phyloP scores from a whole-genome alignment of 2,329 filamentous ascomycete species.

The Tricladium varicosporioides region DNA sequence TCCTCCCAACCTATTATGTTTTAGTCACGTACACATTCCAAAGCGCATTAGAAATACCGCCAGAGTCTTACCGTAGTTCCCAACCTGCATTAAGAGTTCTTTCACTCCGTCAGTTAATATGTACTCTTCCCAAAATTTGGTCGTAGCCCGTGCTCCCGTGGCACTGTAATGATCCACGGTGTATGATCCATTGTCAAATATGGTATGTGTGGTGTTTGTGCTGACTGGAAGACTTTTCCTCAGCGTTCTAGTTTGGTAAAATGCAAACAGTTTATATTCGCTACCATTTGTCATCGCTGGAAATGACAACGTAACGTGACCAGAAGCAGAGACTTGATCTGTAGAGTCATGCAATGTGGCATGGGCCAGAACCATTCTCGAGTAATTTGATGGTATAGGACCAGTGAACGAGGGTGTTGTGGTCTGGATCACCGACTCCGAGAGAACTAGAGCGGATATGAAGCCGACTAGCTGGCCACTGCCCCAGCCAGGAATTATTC shows the following conservation, averaged over 20 bases:
- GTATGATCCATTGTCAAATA: slow-evolving; percentile 38
- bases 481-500: slow-evolving; percentile 40
- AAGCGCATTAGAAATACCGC: too few relatives aligned
- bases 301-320: too few relatives aligned
- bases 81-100: slow-evolving; percentile 33
- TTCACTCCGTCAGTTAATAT: slow-evolving; percentile 35
- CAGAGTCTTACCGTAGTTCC: slow-evolving; percentile 31
- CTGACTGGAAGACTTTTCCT: not conserved
- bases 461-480: slow-evolving; percentile 17
- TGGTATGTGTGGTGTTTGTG: slow-evolving; percentile 20
- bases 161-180: slow-evolving; percentile 39
- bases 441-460: not conserved
- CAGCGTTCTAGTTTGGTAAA: slow-evolving; percentile 17
- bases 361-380: too few relatives aligned
- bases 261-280: slow-evolving; percentile 12
- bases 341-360: too few relatives aligned
- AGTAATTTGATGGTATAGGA: too few relatives aligned
- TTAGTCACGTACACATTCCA: too few relatives aligned
- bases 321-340: too few relatives aligned
- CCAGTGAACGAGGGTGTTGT: too few relatives aligned
- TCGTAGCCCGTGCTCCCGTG: slow-evolving; percentile 36
- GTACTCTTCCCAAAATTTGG: slow-evolving; percentile 40
- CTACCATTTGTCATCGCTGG: not conserved
- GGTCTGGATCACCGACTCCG: too few relatives aligned
- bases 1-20: slow-evolving; percentile 31